Evolutionary conservation across 1,284 basidiomycete genomes (phyloP).

Genomic region (Ganoderma leucocontextum): DNA sequence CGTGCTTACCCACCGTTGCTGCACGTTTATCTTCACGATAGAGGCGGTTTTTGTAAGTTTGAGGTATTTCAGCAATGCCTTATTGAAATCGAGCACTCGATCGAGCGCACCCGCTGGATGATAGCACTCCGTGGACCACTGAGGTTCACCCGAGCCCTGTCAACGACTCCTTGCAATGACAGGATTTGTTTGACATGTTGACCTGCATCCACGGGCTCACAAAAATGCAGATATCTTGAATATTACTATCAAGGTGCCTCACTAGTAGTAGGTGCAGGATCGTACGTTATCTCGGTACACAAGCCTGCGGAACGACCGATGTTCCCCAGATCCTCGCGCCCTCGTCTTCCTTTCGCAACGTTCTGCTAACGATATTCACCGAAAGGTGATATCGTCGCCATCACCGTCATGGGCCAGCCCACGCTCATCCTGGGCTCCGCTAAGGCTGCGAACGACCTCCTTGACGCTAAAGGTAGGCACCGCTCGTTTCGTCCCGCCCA

Average conservation of each 20-base stretch:
- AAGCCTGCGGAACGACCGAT: background rate
- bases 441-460: slow-evolving; percentile 42
- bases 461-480: slow-evolving; percentile 40
- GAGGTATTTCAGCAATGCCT: background rate
- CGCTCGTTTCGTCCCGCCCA: background rate
- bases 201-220: no score
- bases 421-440: slow-evolving; percentile 43
- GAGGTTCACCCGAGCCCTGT: no score
- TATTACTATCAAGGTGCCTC: no score
- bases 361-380: background rate
- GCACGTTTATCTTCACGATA: background rate
- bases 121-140: no score
- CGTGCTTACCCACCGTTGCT: slow-evolving; percentile 5
- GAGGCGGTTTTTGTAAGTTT: background rate
- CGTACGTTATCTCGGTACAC: no score
- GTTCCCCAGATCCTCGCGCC: background rate
- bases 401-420: slow-evolving; percentile 42
- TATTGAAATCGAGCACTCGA: background rate
- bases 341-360: background rate
- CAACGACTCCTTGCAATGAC: no score
- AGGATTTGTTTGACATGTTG: no score
- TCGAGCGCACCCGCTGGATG: no score
- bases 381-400: slow-evolving; percentile 42
- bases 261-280: no score
- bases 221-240: no score